phyloP scores from a whole-genome alignment of 345 rosid species.

The Hypericum perforatum region DNA sequence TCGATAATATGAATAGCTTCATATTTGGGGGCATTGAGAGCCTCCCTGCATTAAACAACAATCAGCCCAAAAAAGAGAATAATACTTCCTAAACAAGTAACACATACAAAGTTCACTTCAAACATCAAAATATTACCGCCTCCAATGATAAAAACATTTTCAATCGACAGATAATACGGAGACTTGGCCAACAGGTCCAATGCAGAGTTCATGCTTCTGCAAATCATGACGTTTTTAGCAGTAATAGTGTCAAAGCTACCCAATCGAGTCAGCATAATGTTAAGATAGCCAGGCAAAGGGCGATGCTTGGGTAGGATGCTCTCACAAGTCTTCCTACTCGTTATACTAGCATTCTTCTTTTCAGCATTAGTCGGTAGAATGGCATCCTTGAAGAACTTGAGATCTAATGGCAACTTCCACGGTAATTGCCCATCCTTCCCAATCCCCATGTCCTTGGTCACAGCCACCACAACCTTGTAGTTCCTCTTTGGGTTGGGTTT shows the following conservation, averaged over 20 bases:
- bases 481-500: conserved; percentile 41
- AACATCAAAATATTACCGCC: conserved; percentile 81
- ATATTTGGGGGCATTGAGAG: conserved; percentile 64
- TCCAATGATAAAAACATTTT: conserved; percentile 83
- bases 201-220: conserved; percentile 76
- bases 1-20: conserved; percentile 86
- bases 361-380: conserved; percentile 53
- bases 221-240: conserved; percentile 79
- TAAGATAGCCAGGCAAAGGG: conserved; percentile 88
- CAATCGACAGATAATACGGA: conserved; percentile 79
- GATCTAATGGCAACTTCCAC: conserved; percentile 78
- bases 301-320: conserved; percentile 57
- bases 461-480: conserved; percentile 85
- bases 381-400: conserved; percentile 75
- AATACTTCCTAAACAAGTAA: neutral
- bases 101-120: conserved; percentile 7
- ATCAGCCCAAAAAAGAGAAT: neutral
- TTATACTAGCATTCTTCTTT: conserved; percentile 78
- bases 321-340: conserved; percentile 98
- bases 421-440: conserved; percentile 83
- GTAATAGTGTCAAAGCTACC: conserved; percentile 74
- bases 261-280: conserved; percentile 86
- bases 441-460: conserved; percentile 81
- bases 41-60: conserved; percentile 45
- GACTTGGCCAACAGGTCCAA: conserved; percentile 62